These are phyloP conservation scores for Funneliformis mosseae DNA, from an alignment of 192 early-diverging fungal genomes.

Conservation along the genomic window DNA sequence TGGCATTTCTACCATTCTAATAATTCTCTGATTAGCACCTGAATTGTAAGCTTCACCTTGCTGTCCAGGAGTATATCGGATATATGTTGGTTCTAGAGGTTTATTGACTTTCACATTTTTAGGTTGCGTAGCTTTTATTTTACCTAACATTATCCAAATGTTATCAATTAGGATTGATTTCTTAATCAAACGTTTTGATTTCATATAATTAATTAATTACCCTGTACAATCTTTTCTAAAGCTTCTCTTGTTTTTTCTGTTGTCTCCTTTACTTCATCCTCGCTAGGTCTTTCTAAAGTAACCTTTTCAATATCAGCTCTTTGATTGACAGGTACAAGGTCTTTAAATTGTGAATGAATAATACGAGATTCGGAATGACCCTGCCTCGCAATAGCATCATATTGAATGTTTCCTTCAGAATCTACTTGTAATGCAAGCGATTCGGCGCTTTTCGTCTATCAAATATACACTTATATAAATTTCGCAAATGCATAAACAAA, in stretches of 20 bases:
- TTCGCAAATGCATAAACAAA: background rate
- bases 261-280: slow-evolving; percentile 76
- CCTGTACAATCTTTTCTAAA: slow-evolving; percentile 84
- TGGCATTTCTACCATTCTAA: slow-evolving; percentile 92
- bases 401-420: slow-evolving; percentile 82
- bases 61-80: slow-evolving; percentile 89
- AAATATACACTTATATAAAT: background rate
- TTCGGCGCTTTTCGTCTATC: slow-evolving; percentile 50
- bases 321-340: slow-evolving; percentile 72
- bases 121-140: slow-evolving; percentile 64
- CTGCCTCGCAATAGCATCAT: slow-evolving; percentile 86
- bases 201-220: slow-evolving; percentile 32
- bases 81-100: slow-evolving; percentile 73
- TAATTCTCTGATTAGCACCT: slow-evolving; percentile 85
- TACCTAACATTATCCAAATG: slow-evolving; percentile 42
- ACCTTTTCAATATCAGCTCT: slow-evolving; percentile 69
- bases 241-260: slow-evolving; percentile 89
- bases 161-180: no score
- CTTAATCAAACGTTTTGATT: no score
- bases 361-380: slow-evolving; percentile 68
- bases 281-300: slow-evolving; percentile 74
- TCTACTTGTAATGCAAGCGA: slow-evolving; percentile 91
- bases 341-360: slow-evolving; percentile 85
- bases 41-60: slow-evolving; percentile 68
- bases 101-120: slow-evolving; percentile 59